Evolutionary conservation across 164 flowering plant genomes (phyloP), one percentile per base, ranked within the genome.

Genomic region (Macadamia integrifolia): DNA sequence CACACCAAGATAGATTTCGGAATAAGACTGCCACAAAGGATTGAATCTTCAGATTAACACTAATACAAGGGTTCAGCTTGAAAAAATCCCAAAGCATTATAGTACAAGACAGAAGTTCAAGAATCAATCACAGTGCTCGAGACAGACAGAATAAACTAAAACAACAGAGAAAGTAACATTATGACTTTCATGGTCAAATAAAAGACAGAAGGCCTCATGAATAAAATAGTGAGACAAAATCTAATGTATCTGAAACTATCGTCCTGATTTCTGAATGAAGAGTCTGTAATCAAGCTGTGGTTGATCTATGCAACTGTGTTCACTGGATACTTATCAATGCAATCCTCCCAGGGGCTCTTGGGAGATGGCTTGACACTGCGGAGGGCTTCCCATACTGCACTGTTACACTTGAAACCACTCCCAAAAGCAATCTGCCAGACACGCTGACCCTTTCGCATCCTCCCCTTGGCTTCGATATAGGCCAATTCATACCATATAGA

Each of bases 331-430:
- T 3, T 57, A 23, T 66, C 61, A 17, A 66, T 57, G 50, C 69
- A 55, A 23, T 66, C 69, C 32, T 66, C 61, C 69, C 69, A 66
- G 29, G 59, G 59, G 30, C 50, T 52, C 69, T 32, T 57, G n/a
- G 29, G 29, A 18, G 48, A 31, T 43, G 48, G 10, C 59, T 42
- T 58, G 49, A 66, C 40, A 35, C 56, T 43, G 12, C 61, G 42
- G 28, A 66, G 30, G 11, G 57, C 61, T 57, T 66, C 69, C 69
- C 69, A 66, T 49, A 55, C 40, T 6, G 49, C 28, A 18, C 69
- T 66, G 69, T 66, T 66, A 55, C 69, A 66, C 61, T 66, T 66
- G 61, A 66, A 66, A 49, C 68, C 68, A 23, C 59, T 23, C 44
- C 68, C 68, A 35, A 66, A 66, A 6, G 44, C 44, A 32, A 66